phyloP scores from a whole-genome alignment of 441 rosid genomes.

The Erodium moschatum region DNA sequence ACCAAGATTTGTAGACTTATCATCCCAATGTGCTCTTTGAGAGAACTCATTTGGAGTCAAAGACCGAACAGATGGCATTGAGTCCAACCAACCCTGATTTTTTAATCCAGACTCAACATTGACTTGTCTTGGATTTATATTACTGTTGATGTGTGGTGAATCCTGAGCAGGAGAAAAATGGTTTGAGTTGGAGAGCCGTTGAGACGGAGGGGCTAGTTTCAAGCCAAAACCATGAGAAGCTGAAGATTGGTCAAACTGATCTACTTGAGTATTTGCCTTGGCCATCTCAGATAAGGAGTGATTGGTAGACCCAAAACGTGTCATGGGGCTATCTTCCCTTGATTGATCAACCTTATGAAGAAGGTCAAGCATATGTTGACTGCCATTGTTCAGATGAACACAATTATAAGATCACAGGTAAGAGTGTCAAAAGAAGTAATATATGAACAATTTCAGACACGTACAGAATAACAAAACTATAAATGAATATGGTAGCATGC shows the following conservation, averaged over 20 bases:
- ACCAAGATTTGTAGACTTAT: conserved; percentile 18
- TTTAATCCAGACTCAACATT: not conserved
- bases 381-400: not conserved
- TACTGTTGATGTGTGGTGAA: conserved; percentile 20
- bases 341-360: conserved; percentile 35
- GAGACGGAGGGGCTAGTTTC: conserved; percentile 58
- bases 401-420: not conserved
- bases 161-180: conserved; percentile 31
- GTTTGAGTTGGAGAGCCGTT: conserved; percentile 37
- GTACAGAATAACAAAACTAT: not conserved
- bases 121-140: conserved; percentile 8
- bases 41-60: not conserved
- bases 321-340: conserved; percentile 23
- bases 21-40: conserved; percentile 8
- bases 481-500: not conserved
- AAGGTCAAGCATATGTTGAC: conserved; percentile 13
- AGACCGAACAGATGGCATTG: not conserved
- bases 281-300: conserved; percentile 17
- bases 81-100: conserved; percentile 8
- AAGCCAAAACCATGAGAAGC: conserved; percentile 35
- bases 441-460: not conserved
- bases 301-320: conserved; percentile 23
- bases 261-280: conserved; percentile 17
- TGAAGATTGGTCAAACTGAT: conserved; percentile 21
- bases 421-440: not conserved